Evolutionary conservation across 2,329 filamentous ascomycete genomes (phyloP).

Genomic region (Podosphaera fusca): DNA sequence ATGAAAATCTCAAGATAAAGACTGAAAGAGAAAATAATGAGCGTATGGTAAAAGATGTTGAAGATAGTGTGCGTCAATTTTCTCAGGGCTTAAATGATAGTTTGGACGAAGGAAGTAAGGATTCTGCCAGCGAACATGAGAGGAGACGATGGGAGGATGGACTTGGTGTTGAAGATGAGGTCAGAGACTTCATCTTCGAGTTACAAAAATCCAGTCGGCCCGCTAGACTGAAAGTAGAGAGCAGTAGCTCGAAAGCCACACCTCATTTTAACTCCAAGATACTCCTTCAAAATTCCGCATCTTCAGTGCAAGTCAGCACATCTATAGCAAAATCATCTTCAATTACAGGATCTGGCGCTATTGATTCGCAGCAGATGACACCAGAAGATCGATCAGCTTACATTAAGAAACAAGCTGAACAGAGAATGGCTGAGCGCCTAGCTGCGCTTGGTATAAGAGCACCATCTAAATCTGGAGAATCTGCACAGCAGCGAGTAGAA

Average conservation of each 20-base stretch:
- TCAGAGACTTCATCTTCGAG: conserved; percentile 95
- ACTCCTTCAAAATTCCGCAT: conserved; percentile 17
- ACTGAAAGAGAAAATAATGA: conserved; percentile 86
- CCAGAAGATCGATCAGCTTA: conserved; percentile 86
- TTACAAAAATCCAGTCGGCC: conserved; percentile 69
- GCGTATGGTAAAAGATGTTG: conserved; percentile 86
- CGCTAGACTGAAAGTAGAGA: conserved; percentile 40
- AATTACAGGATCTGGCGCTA: conserved; percentile 28
- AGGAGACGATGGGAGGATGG: conserved; percentile 86
- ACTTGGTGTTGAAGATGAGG: conserved; percentile 84
- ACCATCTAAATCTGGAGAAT: conserved; percentile 57
- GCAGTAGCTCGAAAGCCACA: conserved; percentile 18
- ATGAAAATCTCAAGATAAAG: conserved; percentile 60
- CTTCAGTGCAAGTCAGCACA: conserved; percentile 13
- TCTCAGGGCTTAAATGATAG: conserved; percentile 63
- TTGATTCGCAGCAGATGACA: conserved; percentile 68
- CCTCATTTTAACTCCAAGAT: conserved; percentile 20
- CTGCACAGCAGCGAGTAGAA: conserved; percentile 61
- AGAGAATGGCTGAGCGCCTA: conserved; percentile 87
- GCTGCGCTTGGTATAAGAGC: conserved; percentile 82
- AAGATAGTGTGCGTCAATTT: conserved; percentile 85
- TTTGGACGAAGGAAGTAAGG: conserved; percentile 58
- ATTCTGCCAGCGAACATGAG: conserved; percentile 67
- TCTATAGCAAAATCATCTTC: conserved; percentile 25
- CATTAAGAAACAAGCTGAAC: conserved; percentile 91